A percentile compares a stretch with the other conserved stretches of the same genome.
Conservation (phyloP, 768 basidiomycete species). For the Tremella mesenterica region DNA sequence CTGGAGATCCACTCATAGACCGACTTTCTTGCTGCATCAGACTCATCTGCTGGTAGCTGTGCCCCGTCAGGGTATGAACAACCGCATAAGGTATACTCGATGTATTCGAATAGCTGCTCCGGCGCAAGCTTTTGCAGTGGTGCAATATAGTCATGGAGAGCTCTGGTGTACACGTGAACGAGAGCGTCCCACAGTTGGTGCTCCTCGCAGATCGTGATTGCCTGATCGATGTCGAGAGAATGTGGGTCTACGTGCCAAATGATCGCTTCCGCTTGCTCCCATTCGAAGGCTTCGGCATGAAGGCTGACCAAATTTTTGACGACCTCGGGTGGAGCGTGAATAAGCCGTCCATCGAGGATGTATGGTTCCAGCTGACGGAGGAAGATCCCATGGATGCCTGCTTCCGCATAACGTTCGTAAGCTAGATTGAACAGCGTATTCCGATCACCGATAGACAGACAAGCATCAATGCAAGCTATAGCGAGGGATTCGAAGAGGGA, state of each 20-base stretch:
- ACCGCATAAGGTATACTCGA: slow-evolving; percentile 70
- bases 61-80: slow-evolving; percentile 78
- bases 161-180: slow-evolving; percentile 84
- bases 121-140: slow-evolving; percentile 83
- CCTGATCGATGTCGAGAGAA: slow-evolving; percentile 87
- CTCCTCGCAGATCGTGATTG: slow-evolving; percentile 71
- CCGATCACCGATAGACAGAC: slow-evolving; percentile 66
- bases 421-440: slow-evolving; percentile 89
- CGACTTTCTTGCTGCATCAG: slow-evolving; percentile 58
- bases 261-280: slow-evolving; percentile 71
- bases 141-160: slow-evolving; percentile 76
- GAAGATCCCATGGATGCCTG: slow-evolving; percentile 76
- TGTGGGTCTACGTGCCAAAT: slow-evolving; percentile 94
- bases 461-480: slow-evolving; percentile 50
- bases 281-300: slow-evolving; percentile 62
- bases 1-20: slow-evolving; percentile 75
- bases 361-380: slow-evolving; percentile 71
- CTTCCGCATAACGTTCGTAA: slow-evolving; percentile 77
- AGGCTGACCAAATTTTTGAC: slow-evolving; percentile 72
- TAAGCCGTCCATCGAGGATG: slow-evolving; percentile 65
- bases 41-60: slow-evolving; percentile 58
- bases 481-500: slow-evolving; percentile 83
- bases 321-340: slow-evolving; percentile 71
- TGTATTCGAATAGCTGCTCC: slow-evolving; percentile 84
- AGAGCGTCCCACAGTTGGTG: slow-evolving; percentile 85